These are phyloP conservation scores for Jatropha multifida DNA, from an alignment of 441 rosid genomes.

Conservation along the genomic window DNA sequence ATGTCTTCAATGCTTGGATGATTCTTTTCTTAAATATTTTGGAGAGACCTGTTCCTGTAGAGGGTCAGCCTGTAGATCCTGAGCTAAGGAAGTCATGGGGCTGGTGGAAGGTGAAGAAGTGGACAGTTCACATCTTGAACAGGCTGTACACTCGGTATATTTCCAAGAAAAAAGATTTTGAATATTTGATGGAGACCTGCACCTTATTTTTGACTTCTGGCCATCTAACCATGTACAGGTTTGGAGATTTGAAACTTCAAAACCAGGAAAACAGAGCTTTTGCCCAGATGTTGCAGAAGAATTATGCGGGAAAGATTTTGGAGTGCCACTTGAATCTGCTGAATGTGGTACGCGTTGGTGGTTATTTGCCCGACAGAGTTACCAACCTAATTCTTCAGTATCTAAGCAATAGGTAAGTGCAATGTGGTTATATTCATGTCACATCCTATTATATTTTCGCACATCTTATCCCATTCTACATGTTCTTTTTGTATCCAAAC, in stretches of 20 bases:
- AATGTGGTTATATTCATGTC: not conserved
- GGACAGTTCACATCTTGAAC: slow-evolving; percentile 95
- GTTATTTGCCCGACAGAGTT: slow-evolving; percentile 96
- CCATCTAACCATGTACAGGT: slow-evolving; percentile 44
- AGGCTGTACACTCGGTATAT: slow-evolving; percentile 87
- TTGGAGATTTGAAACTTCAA: slow-evolving; percentile 94
- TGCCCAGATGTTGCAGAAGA: slow-evolving; percentile 92
- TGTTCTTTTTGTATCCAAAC: not conserved
- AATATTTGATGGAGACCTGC: not conserved
- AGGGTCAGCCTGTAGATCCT: slow-evolving; percentile 90
- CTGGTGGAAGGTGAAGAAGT: slow-evolving; percentile 99
- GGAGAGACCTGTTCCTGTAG: slow-evolving; percentile 88
- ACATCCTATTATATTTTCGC: not conserved
- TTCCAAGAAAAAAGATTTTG: slow-evolving; percentile 11
- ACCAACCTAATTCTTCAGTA: slow-evolving; percentile 94
- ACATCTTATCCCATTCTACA: not conserved
- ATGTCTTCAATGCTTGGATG: slow-evolving; percentile 96
- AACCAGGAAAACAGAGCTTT: slow-evolving; percentile 87
- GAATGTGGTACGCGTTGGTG: slow-evolving; percentile 75
- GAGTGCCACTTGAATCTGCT: slow-evolving; percentile 89
- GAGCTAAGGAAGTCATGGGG: slow-evolving; percentile 98
- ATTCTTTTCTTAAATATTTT: slow-evolving; percentile 76
- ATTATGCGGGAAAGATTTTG: slow-evolving; percentile 88
- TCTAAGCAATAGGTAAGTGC: slow-evolving; percentile 78
- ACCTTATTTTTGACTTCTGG: not conserved